A percentile compares a stretch with the other conserved stretches of the same genome.
These are phyloP conservation scores for Alliaria petiolata DNA, from an alignment of 345 rosid genomes.

Conservation along the genomic window DNA sequence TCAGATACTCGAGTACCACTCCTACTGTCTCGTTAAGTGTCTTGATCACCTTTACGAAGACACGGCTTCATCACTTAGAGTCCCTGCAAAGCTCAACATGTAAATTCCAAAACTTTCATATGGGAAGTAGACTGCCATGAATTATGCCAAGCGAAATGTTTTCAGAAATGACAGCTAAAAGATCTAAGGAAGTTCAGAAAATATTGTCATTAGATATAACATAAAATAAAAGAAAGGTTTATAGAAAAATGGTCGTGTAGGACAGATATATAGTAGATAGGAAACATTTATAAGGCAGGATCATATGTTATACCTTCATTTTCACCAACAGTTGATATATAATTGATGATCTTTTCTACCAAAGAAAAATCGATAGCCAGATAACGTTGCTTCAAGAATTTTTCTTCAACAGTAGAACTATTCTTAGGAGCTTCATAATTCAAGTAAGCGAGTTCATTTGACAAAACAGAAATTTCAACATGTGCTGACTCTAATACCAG, in stretches of 20 bases:
- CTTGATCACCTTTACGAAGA: constrained; percentile 53
- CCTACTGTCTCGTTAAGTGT: constrained; percentile 64
- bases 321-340: constrained; percentile 49
- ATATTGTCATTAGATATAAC: no score
- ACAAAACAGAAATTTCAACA: constrained; percentile 82
- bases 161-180: background rate
- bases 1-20: constrained; percentile 67
- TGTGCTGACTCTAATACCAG: constrained; percentile 81
- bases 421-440: constrained; percentile 74
- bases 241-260: no score
- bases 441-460: constrained; percentile 77
- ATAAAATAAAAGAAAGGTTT: no score
- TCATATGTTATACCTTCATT: constrained; percentile 49
- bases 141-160: background rate
- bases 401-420: constrained; percentile 44
- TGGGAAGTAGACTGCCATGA: background rate
- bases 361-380: constrained; percentile 65
- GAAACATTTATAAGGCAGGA: background rate
- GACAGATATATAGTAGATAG: no score
- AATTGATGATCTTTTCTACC: constrained; percentile 74
- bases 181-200: background rate
- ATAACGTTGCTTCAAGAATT: constrained; percentile 56
- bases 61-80: constrained; percentile 43
- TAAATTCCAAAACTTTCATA: background rate
- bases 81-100: constrained; percentile 32